Conservation (phyloP, 2,329 filamentous ascomycete genomes). For the Phaeosphaeriaceae sp. region DNA sequence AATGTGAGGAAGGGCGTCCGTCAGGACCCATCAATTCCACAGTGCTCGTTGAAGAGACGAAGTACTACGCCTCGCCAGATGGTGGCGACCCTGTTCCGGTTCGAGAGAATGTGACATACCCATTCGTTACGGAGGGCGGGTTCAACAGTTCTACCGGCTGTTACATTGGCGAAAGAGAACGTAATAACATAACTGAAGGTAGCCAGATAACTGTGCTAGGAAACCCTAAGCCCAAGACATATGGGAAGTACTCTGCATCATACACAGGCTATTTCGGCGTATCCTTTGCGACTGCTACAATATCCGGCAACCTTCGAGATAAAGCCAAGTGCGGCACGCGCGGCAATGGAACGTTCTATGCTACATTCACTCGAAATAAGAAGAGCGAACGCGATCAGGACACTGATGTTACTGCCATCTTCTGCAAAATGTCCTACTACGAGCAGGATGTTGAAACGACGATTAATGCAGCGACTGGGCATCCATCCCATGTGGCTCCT, state of each 20-base stretch:
- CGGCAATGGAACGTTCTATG: slow-evolving; percentile 43
- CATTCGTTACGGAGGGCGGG: no score
- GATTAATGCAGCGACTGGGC: slow-evolving; percentile 28
- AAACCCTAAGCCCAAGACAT: no score
- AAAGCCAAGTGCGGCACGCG: slow-evolving; percentile 4
- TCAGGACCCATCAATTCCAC: not conserved
- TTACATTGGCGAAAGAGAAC: no score
- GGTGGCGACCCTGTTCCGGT: no score
- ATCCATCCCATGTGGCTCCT: slow-evolving; percentile 20
- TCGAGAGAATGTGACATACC: no score
- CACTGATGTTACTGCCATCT: slow-evolving; percentile 20
- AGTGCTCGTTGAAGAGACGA: not conserved
- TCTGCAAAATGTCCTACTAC: slow-evolving; percentile 49
- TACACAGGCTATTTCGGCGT: no score
- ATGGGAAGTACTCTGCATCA: no score
- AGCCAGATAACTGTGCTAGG: no score
- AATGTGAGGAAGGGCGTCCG: slow-evolving; percentile 28
- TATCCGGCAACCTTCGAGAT: not conserved
- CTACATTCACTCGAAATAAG: slow-evolving; percentile 20
- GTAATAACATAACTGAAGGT: no score
- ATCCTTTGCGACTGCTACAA: not conserved
- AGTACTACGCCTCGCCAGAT: no score
- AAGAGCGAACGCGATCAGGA: slow-evolving; percentile 13
- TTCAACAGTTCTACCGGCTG: no score
- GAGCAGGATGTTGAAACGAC: slow-evolving; percentile 53